Percentiles rank a stretch among this genome's conserved stretches.
Conservation (phyloP, 2,329 filamentous ascomycete genomes). For the Domatiomyces globalis region DNA sequence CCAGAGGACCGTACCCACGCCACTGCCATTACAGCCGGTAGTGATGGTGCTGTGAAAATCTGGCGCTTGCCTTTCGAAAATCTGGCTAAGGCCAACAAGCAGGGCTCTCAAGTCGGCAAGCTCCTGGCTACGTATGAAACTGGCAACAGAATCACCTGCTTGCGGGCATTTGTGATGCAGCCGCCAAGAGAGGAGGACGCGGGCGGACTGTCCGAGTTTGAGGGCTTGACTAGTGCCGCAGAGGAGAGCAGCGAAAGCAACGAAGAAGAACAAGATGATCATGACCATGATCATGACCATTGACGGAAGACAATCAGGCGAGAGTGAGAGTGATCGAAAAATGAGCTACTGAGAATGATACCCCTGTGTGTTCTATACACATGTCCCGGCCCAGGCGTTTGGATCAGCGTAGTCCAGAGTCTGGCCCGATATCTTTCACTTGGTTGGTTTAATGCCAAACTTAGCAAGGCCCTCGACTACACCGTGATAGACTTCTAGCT, state of each 20-base stretch:
- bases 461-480: constrained; percentile 36
- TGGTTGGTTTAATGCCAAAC: constrained; percentile 23
- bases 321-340: constrained; percentile 13
- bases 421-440: background rate
- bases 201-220: constrained; percentile 8
- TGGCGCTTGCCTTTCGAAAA: constrained; percentile 46
- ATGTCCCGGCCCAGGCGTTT: too few relatives aligned
- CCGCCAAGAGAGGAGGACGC: constrained; percentile 34
- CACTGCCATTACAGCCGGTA: constrained; percentile 60
- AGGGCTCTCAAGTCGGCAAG: constrained; percentile 41
- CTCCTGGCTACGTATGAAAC: constrained; percentile 70
- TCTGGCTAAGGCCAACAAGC: constrained; percentile 14
- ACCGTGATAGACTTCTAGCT: constrained; percentile 49
- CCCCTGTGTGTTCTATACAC: too few relatives aligned
- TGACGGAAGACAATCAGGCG: constrained; percentile 1
- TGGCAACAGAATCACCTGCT: constrained; percentile 74
- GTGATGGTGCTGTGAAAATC: constrained; percentile 69
- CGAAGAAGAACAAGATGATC: constrained; percentile 20
- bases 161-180: constrained; percentile 76
- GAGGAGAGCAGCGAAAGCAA: constrained; percentile 1
- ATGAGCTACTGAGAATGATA: background rate
- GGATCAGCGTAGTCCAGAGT: background rate
- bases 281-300: background rate
- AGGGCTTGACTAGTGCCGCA: constrained; percentile 8
- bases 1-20: constrained; percentile 29